Percentiles rank a stretch among this genome's conserved stretches.
Conservation (phyloP, 208 protist genomes). For the Crithidia bombi region DNA sequence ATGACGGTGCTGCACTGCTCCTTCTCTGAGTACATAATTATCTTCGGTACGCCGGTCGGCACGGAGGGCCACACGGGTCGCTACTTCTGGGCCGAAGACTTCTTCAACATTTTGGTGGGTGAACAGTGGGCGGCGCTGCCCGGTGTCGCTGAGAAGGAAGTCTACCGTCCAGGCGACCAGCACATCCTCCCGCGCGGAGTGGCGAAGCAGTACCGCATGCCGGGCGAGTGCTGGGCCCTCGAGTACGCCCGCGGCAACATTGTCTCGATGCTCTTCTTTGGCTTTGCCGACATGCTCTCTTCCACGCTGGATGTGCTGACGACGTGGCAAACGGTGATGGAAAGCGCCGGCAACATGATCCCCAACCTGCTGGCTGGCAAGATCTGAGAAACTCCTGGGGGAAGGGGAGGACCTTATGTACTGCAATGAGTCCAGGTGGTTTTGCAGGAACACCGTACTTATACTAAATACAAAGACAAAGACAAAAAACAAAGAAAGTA, state of each 20-base stretch:
- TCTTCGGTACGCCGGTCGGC: conserved; percentile 89
- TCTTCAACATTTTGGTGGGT: conserved; percentile 91
- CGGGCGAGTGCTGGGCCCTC: conserved; percentile 90
- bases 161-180: conserved; percentile 78
- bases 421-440: no score
- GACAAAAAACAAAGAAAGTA: no score
- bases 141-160: conserved; percentile 39
- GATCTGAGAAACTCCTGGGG: conserved; percentile 74
- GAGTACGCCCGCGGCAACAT: conserved; percentile 93
- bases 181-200: conserved; percentile 67
- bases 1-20: conserved; percentile 92
- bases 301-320: conserved; percentile 86
- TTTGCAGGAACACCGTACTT: no score
- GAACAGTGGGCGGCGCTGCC: conserved; percentile 87
- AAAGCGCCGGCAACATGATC: conserved; percentile 75
- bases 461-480: no score
- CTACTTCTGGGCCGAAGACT: conserved; percentile 85
- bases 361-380: conserved; percentile 72
- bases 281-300: conserved; percentile 81
- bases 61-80: conserved; percentile 92
- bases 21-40: conserved; percentile 93
- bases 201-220: conserved; percentile 92
- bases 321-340: conserved; percentile 65
- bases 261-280: conserved; percentile 92
- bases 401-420: no score